A percentile compares a stretch with the other conserved stretches of the same genome.
phyloP scores from a whole-genome alignment of 805 yeast species.

The Citeromyces nyonsensis region DNA sequence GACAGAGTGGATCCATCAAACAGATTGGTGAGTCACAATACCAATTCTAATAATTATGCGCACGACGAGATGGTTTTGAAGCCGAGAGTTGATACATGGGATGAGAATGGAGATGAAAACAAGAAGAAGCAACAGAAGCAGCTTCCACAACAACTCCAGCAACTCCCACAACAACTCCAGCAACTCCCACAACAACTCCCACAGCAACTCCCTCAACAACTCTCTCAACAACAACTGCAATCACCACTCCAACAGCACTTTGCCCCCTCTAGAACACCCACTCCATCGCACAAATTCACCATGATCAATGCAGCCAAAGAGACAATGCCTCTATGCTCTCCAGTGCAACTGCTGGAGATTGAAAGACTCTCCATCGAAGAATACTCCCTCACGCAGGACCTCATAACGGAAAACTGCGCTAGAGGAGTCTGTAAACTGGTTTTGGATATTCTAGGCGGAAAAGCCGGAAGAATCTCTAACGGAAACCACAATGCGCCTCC shows the following conservation, averaged over 20 bases:
- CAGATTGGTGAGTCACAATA: constrained; percentile 63
- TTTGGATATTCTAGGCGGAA: constrained; percentile 53
- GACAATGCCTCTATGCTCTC: constrained; percentile 49
- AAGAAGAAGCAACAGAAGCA: no score
- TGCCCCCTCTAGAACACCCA: neutral
- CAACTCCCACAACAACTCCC: constrained; percentile 1
- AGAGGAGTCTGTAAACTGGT: constrained; percentile 46
- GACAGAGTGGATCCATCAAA: constrained; percentile 46
- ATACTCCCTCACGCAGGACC: constrained; percentile 27
- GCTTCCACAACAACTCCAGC: no score
- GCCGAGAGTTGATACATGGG: constrained; percentile 38
- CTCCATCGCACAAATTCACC: neutral
- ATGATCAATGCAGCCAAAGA: constrained; percentile 8
- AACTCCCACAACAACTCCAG: no score
- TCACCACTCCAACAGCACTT: constrained; percentile 1
- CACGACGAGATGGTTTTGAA: constrained; percentile 65
- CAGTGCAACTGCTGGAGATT: constrained; percentile 66
- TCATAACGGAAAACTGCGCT: constrained; percentile 53
- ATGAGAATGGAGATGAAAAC: constrained; percentile 8
- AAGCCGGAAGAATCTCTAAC: constrained; percentile 36
- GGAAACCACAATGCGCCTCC: constrained; percentile 75
- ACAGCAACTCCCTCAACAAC: neutral
- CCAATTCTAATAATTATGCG: constrained; percentile 37
- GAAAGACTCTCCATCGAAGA: constrained; percentile 43
- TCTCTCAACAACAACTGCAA: neutral